Percentiles rank a stretch among this genome's conserved stretches.
Evolutionary conservation across 2,329 filamentous ascomycete species (phyloP).

Genomic region (Xylaria sp.): DNA sequence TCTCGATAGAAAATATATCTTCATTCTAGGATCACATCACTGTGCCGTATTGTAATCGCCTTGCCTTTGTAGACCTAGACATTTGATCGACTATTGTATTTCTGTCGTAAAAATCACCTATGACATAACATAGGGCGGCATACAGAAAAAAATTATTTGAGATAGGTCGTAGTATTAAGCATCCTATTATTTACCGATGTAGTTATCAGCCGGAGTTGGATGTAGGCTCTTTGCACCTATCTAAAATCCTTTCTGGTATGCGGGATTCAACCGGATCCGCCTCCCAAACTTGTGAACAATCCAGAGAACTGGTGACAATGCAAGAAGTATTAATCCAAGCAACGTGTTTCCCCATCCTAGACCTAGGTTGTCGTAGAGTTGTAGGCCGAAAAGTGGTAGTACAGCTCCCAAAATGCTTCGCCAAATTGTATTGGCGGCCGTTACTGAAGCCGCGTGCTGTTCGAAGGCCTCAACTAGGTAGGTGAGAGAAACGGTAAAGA

Average conservation of each 20-base stretch:
- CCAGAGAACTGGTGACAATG: conserved; percentile 39
- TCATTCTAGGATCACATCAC: too few species aligned
- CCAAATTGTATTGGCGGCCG: neutral
- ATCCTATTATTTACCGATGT: too few species aligned
- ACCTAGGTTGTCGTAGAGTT: conserved; percentile 40
- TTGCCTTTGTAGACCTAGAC: too few species aligned
- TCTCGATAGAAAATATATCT: too few species aligned
- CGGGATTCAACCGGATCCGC: conserved; percentile 6
- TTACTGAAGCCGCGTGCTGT: neutral
- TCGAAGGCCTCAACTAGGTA: conserved; percentile 11
- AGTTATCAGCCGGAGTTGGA: neutral
- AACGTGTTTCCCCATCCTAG: conserved; percentile 46
- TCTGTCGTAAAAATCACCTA: too few species aligned
- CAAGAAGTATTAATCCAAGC: conserved; percentile 40
- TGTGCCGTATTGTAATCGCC: too few species aligned
- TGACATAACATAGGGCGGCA: too few species aligned
- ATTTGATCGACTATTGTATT: neutral
- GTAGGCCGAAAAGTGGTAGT: conserved; percentile 36
- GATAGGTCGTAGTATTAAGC: too few species aligned
- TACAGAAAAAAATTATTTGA: too few species aligned
- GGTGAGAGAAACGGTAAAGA: neutral
- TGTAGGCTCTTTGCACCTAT: too few species aligned
- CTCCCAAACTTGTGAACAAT: conserved; percentile 3
- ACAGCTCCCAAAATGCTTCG: conserved; percentile 21
- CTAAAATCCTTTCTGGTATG: conserved; percentile 2